Percentiles rank a stretch among this genome's conserved stretches.
Conservation (phyloP, 2,329 filamentous ascomycete genomes). For the Didymella exigua region DNA sequence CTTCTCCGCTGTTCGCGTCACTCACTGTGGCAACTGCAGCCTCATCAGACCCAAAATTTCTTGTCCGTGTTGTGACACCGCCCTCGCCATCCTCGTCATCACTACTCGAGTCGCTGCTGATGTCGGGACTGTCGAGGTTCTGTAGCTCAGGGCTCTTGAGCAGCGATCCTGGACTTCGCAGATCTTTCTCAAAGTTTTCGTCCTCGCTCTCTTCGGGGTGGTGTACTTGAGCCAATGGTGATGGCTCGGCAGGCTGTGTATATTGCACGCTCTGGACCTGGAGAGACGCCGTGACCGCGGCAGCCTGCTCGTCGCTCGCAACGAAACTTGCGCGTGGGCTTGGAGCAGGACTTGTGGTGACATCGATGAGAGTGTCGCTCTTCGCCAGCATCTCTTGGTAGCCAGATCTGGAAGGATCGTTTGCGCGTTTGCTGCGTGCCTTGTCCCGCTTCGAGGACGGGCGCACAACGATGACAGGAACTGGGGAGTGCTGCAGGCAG, state of each 20-base stretch:
- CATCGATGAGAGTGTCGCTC: slow-evolving; percentile 62
- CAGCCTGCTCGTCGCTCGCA: slow-evolving; percentile 42
- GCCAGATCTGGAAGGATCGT: slow-evolving; percentile 75
- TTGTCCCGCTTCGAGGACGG: slow-evolving; percentile 86
- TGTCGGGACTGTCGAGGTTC: slow-evolving; percentile 48
- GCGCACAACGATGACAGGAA: slow-evolving; percentile 90
- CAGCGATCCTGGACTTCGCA: slow-evolving; percentile 41
- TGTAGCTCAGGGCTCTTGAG: slow-evolving; percentile 50
- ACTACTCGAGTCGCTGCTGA: slow-evolving; percentile 45
- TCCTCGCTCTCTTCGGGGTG: slow-evolving; percentile 29
- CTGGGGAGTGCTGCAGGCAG: slow-evolving; percentile 89
- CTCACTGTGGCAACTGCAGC: neutral
- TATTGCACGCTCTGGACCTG: slow-evolving; percentile 48
- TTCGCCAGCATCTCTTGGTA: slow-evolving; percentile 80
- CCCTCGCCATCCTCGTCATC: slow-evolving; percentile 27
- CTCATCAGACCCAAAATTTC: slow-evolving; percentile 10
- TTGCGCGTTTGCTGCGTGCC: slow-evolving; percentile 83
- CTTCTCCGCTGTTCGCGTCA: neutral
- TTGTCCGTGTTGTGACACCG: slow-evolving; percentile 14
- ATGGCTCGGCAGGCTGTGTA: slow-evolving; percentile 52
- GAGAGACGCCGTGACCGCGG: slow-evolving; percentile 30
- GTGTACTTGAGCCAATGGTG: slow-evolving; percentile 41
- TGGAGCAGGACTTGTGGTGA: slow-evolving; percentile 31
- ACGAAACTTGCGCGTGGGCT: slow-evolving; percentile 54
- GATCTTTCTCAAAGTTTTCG: slow-evolving; percentile 28